Conservation (phyloP, 345 rosid species). For the Raphanus raphanistrum region DNA sequence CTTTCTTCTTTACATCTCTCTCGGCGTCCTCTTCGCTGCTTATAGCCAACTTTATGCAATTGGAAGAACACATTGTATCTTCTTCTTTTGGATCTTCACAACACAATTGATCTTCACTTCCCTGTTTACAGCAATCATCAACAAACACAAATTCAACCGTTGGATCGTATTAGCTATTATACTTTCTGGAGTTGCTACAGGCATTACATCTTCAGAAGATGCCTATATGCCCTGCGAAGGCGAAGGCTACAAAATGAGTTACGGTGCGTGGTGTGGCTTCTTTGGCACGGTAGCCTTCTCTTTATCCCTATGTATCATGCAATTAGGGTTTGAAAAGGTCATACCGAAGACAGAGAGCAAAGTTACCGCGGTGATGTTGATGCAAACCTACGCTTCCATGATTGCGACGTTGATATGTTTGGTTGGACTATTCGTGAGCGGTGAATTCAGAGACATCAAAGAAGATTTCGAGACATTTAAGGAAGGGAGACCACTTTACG, state of each 20-base stretch:
- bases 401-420: constrained; percentile 33
- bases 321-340: constrained; percentile 42
- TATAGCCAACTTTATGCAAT: constrained; percentile 40
- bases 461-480: constrained; percentile 27
- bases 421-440: constrained; percentile 30
- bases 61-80: constrained; percentile 39
- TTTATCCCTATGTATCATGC: constrained; percentile 45
- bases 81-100: constrained; percentile 44
- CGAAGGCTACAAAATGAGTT: constrained; percentile 15
- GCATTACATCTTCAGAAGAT: constrained; percentile 43
- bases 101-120: constrained; percentile 53
- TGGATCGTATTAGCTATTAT: constrained; percentile 47
- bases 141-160: constrained; percentile 48
- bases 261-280: constrained; percentile 38
- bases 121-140: constrained; percentile 44
- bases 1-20: constrained; percentile 37
- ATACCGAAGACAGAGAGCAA: constrained; percentile 9
- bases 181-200: constrained; percentile 43
- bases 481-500: constrained; percentile 27
- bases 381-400: constrained; percentile 31
- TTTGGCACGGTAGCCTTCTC: constrained; percentile 46
- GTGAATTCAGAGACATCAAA: constrained; percentile 16
- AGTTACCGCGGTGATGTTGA: constrained; percentile 23
- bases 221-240: constrained; percentile 34
- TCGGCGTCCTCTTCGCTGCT: constrained; percentile 42